These are phyloP conservation scores for Vitis cinerea DNA, from an alignment of 164 flowering plant genomes.

Conservation along the genomic window DNA sequence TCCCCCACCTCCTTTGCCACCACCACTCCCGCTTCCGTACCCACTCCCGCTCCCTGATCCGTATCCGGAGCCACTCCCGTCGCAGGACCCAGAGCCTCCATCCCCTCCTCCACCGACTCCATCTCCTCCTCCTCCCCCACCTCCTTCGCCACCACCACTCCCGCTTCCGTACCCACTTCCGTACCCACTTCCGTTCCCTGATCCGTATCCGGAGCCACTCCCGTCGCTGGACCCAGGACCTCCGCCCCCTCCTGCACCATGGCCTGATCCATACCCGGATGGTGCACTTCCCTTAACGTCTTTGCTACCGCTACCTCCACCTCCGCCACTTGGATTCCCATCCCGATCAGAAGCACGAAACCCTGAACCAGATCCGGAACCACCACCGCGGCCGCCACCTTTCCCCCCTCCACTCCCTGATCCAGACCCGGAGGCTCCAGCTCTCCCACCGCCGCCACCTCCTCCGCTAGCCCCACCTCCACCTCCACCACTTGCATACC, in stretches of 20 bases:
- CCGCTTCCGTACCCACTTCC: neutral
- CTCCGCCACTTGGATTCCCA: neutral
- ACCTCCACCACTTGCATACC: slow-evolving; percentile 8
- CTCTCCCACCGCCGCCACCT: slow-evolving; percentile 16
- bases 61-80: slow-evolving; percentile 3
- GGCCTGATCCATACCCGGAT: no score
- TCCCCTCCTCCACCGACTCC: slow-evolving; percentile 18
- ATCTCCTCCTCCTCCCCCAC: neutral
- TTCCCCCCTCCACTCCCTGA: slow-evolving; percentile 9
- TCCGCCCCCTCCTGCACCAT: neutral
- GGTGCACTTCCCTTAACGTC: no score
- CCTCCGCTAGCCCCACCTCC: slow-evolving; percentile 12
- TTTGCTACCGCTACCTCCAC: slow-evolving; percentile 1
- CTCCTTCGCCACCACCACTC: neutral
- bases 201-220: neutral
- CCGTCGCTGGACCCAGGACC: slow-evolving; percentile 10
- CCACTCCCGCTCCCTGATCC: neutral
- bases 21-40: neutral
- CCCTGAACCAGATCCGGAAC: no score
- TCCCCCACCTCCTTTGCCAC: slow-evolving; percentile 1
- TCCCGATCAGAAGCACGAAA: no score
- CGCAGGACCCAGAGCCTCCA: slow-evolving; percentile 6
- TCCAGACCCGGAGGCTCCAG: slow-evolving; percentile 4
- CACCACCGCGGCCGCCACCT: no score
- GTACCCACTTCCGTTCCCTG: neutral